A percentile compares a stretch with the other conserved stretches of the same genome.
phyloP scores from a whole-genome alignment of 805 yeast genomes.

The Starmerella stellata region DNA sequence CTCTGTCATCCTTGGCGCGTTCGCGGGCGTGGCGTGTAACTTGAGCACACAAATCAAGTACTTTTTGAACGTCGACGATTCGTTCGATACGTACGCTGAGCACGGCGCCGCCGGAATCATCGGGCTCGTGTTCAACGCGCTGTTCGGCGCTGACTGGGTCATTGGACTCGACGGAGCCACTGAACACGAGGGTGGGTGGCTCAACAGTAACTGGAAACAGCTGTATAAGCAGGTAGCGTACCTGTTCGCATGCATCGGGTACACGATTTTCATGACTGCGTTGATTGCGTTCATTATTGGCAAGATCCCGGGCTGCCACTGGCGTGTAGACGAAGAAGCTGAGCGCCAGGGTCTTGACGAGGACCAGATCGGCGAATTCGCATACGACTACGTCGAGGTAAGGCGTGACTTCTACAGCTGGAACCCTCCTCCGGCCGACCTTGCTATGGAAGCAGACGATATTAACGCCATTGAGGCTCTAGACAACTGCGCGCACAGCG shows the following conservation, averaged over 20 bases:
- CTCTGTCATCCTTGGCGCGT: constrained; percentile 65
- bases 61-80: constrained; percentile 67
- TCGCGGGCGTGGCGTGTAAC: constrained; percentile 71
- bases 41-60: constrained; percentile 77
- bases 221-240: constrained; percentile 79
- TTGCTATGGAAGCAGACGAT: not conserved
- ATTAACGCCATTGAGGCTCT: not conserved
- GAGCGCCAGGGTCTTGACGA: constrained; percentile 87
- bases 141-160: constrained; percentile 75
- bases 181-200: constrained; percentile 80
- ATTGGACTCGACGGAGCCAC: constrained; percentile 80
- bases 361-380: constrained; percentile 94
- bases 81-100: constrained; percentile 92
- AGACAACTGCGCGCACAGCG: not conserved
- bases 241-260: constrained; percentile 55
- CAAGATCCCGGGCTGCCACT: constrained; percentile 60
- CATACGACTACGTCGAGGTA: constrained; percentile 95
- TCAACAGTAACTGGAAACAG: constrained; percentile 77
- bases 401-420: constrained; percentile 56
- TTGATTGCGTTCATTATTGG: constrained; percentile 56
- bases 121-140: constrained; percentile 73
- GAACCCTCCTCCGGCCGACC: constrained; percentile 22
- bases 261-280: constrained; percentile 58
- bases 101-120: constrained; percentile 93
- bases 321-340: constrained; percentile 67